Base-by-base conservation (phyloP, 2,329 filamentous ascomycete genomes). In the Fusarium odoratissimum region DNA sequence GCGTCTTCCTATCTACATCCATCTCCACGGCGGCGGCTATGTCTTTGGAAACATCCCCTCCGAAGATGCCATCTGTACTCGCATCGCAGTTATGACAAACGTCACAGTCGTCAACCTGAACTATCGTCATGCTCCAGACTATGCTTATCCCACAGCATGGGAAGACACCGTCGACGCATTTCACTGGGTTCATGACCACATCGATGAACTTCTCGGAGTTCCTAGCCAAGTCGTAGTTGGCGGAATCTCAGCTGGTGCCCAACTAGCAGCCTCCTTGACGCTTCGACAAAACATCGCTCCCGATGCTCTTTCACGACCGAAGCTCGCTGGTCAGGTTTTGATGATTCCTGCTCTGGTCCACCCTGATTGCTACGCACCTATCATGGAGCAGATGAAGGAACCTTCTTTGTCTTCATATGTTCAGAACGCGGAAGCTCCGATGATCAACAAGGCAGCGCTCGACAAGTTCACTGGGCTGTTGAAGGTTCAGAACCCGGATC, bases 121-220 rank as follows among this genome's bases (percentile, higher is more conserved):
- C 70, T 91, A 91, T 75, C 85, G 89, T 0, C 88, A 91, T 72
- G 88, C 88, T 0, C 89, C 89, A 0, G 85, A 90, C 57, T 79
- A 84, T 68, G 72, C 65, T 0, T 90, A 86, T 63, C 89, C 89
- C 0, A 86, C 83, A 0, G 83, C 85, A 0, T 89, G 85, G 84
- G 67, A 86, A 46, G 89, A 91, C 51, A 77, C 82, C 0, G 84
- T 88, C 64, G 89, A 90, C 49, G 84, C 85, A 0, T 86, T 89
- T 37, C 79, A 83, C 23, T 91, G 88, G 89, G 75, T 88, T 0
- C 84, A 89, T 55, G 72, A 75, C 0, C 65, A 76, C 4, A 75
- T 75, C 3, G 66, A 64, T 0, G 64, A 56, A 1, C 41, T 78
- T 0, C 51, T 28, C 0, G 74, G 72, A 2, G 49, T 57, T 10